A percentile compares a stretch with the other conserved stretches of the same genome.
phyloP scores from a whole-genome alignment of 75 land plant species.

The Pseudotsuga menziesii region DNA sequence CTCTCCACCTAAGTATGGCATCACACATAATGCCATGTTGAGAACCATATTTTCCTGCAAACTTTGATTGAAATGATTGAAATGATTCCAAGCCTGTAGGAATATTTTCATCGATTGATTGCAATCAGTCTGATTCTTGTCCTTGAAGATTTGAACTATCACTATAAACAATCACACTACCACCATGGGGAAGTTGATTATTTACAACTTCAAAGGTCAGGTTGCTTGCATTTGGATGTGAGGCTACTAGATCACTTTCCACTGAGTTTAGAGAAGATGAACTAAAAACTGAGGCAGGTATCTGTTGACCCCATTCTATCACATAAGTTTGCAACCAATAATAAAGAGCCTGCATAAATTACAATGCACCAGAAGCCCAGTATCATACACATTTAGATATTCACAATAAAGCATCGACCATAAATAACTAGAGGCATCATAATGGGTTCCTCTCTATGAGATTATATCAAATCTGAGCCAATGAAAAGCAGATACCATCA shows the following conservation, averaged over 20 bases:
- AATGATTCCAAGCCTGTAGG: constrained; percentile 15
- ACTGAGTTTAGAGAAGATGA: constrained; percentile 37
- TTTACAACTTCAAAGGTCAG: neutral
- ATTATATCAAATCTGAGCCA: neutral
- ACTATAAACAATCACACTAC: constrained; percentile 6
- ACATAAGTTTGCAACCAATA: constrained; percentile 96
- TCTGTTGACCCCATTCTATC: constrained; percentile 69
- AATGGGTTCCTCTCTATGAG: too few species aligned
- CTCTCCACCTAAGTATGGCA: constrained; percentile 49
- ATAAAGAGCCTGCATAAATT: constrained; percentile 69
- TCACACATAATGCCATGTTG: constrained; percentile 41
- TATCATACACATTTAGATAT: too few species aligned
- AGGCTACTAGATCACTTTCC: constrained; percentile 45
- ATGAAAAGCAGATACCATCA: neutral
- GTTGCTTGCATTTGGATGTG: constrained; percentile 13
- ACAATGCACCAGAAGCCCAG: neutral
- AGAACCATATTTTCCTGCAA: neutral
- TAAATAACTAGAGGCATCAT: too few species aligned
- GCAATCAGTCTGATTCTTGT: constrained; percentile 25
- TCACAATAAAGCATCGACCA: too few species aligned
- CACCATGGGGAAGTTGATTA: constrained; percentile 20
- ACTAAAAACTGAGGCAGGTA: constrained; percentile 20
- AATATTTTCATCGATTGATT: constrained; percentile 21
- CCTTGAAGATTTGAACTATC: constrained; percentile 10
- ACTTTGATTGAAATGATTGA: too few species aligned